These are phyloP conservation scores for Paracamarosporium sp. DNA, from an alignment of 2,329 filamentous ascomycete species.

Conservation along the genomic window DNA sequence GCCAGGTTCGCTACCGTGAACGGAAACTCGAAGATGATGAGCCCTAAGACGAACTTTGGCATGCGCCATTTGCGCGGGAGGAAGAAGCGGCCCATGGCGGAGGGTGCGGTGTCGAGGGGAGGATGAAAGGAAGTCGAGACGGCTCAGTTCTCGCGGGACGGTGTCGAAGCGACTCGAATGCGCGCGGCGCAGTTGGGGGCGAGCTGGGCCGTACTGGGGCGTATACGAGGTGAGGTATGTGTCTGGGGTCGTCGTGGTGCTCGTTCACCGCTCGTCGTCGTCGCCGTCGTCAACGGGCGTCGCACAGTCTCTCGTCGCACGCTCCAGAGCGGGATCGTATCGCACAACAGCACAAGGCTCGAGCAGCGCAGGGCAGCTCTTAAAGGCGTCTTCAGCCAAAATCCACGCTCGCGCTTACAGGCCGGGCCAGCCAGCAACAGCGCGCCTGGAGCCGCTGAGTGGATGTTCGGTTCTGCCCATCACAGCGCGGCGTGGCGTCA, in stretches of 20 bases:
- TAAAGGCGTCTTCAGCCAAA: conserved; percentile 6
- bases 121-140: not conserved
- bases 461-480: conserved; percentile 36
- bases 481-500: conserved; percentile 32
- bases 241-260: no score
- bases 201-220: no score
- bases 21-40: conserved; percentile 71
- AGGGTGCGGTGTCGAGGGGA: not conserved
- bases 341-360: not conserved
- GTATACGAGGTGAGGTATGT: no score
- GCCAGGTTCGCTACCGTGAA: conserved; percentile 71
- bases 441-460: conserved; percentile 39
- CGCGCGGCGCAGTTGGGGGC: not conserved
- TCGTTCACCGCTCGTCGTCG: not conserved
- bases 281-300: not conserved
- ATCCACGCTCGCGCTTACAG: conserved; percentile 8
- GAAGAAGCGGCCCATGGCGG: conserved; percentile 52
- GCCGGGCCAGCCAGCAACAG: conserved; percentile 20
- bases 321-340: not conserved
- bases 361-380: not conserved
- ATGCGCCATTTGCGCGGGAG: conserved; percentile 63
- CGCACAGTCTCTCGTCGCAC: not conserved
- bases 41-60: conserved; percentile 58
- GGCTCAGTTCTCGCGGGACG: not conserved
- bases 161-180: not conserved